Evolutionary conservation across 352 stramenopile species (phyloP), one percentile per base, ranked within the genome.

Genomic region (Phytophthora sansomeana): DNA sequence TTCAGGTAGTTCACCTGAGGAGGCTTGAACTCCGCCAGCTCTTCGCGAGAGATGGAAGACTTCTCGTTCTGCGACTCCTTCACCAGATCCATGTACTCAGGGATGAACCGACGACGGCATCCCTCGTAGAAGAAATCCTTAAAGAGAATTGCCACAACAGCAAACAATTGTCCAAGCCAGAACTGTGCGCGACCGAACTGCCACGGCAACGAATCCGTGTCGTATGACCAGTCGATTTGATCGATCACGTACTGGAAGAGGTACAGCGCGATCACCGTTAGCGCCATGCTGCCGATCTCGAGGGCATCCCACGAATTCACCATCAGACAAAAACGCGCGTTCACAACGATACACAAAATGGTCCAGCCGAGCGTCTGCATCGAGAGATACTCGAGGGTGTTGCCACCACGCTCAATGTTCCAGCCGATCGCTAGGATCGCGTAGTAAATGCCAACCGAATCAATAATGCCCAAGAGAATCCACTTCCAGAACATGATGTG

Each of bases 401-500:
- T 73, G 41, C 87, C 85, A 17, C 77, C 33, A n/a, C 76, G 75
- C 62, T 89, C 89, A 29, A 96, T 75, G 30, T 87, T 90, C 61
- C 77, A 81, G 3, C 57, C 66, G 6, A 72, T 50, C 1, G 75
- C 65, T 16, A 92, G 46, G 39, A 77, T 85, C 10, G 87, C 78
- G 39, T 81, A 84, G 53, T 90, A 92, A 36, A 96, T 75, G 8
- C 83, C 81, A 1, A 96, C 47, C 5, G 87, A 94, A 60, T 96
- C 87, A 6, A 96, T 67, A n/a, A 96, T 72, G 0, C 76, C 87
- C 26, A 92, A 41, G 5, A 80, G 49, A 32, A 96, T 91, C 87
- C 87, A 96, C 54, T 93, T 91, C 87, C 87, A 96, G 63, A 96
- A 96, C 76, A 92, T 89, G 14, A 63, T 58, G 73, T 93, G 87